These are phyloP conservation scores for Copromyces sp. DNA, from an alignment of 495 filamentous ascomycete genomes.

Conservation along the genomic window DNA sequence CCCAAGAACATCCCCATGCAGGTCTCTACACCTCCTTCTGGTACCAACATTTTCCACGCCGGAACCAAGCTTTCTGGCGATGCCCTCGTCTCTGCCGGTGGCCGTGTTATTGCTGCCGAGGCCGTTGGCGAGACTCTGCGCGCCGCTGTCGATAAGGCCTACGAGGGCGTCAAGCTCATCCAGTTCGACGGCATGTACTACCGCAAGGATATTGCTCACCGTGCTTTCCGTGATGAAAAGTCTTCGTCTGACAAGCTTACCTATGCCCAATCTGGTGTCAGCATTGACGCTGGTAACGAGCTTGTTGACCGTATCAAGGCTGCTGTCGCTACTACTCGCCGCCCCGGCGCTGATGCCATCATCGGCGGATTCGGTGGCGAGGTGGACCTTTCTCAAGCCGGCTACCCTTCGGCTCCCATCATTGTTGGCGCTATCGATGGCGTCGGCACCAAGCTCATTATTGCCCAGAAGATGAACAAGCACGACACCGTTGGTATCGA, in stretches of 20 bases:
- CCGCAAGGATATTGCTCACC: conserved; percentile 85
- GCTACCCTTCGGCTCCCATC: conserved; percentile 63
- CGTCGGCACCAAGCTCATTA: conserved; percentile 92
- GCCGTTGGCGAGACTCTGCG: conserved; percentile 65
- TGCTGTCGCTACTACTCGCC: conserved; percentile 65
- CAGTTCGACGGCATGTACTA: conserved; percentile 86
- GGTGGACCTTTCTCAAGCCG: conserved; percentile 68
- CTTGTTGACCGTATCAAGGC: conserved; percentile 84
- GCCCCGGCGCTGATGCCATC: conserved; percentile 76
- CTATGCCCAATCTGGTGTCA: conserved; percentile 88
- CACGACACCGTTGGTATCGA: conserved; percentile 93
- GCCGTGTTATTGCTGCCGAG: conserved; percentile 83
- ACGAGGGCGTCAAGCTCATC: conserved; percentile 66
- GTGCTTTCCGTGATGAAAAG: conserved; percentile 39
- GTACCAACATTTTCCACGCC: conserved; percentile 81
- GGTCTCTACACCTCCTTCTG: conserved; percentile 27
- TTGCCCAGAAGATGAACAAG: conserved; percentile 78
- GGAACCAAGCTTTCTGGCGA: conserved; percentile 58
- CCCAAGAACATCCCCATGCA: conserved; percentile 71
- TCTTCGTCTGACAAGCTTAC: conserved; percentile 51
- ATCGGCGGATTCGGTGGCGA: conserved; percentile 94
- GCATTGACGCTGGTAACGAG: conserved; percentile 82
- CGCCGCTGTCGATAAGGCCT: conserved; percentile 75
- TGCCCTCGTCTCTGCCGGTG: conserved; percentile 66
- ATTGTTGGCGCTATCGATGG: conserved; percentile 89